Percentiles rank a stretch among this genome's conserved stretches.
phyloP scores from a whole-genome alignment of 1,284 basidiomycete species.

The Naganishia cerealis region DNA sequence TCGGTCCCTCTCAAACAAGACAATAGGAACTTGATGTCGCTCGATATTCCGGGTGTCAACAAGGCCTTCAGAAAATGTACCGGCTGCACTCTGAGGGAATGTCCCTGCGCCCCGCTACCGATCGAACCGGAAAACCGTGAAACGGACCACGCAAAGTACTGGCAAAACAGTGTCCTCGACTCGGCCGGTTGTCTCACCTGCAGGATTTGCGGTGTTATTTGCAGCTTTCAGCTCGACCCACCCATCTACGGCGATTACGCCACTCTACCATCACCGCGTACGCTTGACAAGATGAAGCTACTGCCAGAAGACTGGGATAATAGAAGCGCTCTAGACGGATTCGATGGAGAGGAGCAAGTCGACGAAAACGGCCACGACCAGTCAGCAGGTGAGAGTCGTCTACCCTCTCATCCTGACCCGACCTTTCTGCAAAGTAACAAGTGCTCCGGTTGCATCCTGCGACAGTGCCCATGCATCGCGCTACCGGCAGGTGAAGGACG shows the following conservation, averaged over 20 bases:
- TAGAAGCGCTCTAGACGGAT: slow-evolving; percentile 18
- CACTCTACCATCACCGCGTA: slow-evolving; percentile 19
- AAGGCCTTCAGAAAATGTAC: slow-evolving; percentile 25
- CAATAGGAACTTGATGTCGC: slow-evolving; percentile 28
- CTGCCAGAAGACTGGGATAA: slow-evolving; percentile 26
- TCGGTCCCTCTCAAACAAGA: slow-evolving; percentile 25
- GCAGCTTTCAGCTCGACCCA: slow-evolving; percentile 26
- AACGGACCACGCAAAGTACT: slow-evolving; percentile 11
- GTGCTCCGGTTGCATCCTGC: slow-evolving; percentile 25
- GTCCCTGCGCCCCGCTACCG: slow-evolving; percentile 16
- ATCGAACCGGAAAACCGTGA: slow-evolving; percentile 1
- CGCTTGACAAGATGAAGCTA: slow-evolving; percentile 21
- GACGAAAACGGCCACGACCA: neutral
- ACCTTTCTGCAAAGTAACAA: slow-evolving; percentile 27
- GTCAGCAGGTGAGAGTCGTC: slow-evolving; percentile 2
- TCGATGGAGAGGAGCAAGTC: slow-evolving; percentile 15
- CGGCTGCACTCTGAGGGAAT: slow-evolving; percentile 24
- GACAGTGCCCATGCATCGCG: slow-evolving; percentile 19
- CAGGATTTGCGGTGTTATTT: slow-evolving; percentile 21
- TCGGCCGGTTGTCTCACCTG: slow-evolving; percentile 27
- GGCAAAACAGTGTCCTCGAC: slow-evolving; percentile 22
- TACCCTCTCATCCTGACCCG: slow-evolving; percentile 10
- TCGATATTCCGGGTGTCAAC: slow-evolving; percentile 27
- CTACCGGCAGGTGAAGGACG: slow-evolving; percentile 19
- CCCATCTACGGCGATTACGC: slow-evolving; percentile 23